Evolutionary conservation across 805 yeast species (phyloP), one percentile per base, ranked within the genome.

Genomic region (Maudiozyma serrabonitensis): DNA sequence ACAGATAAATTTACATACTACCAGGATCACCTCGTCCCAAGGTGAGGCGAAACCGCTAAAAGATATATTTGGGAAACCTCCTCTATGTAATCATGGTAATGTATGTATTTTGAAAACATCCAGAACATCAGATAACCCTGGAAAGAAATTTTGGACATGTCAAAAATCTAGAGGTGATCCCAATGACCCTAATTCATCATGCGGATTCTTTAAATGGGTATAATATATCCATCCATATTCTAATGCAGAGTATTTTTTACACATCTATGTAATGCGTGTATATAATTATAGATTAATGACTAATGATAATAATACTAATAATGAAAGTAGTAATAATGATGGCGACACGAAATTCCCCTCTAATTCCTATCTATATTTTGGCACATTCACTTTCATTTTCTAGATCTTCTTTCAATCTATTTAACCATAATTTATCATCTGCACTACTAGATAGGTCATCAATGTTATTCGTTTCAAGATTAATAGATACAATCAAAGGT

Each of bases 111-210:
- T 79, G 43, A 67, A 74, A 52, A 71, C 78, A 0, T 76, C 80
- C 0, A 70, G 62, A 54, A 73, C 75, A 0, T 48, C 59, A 4
- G 60, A 65, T 25, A 75, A 75, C 50, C 72, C 67, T 38, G 82
- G 82, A 0, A 69, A 66, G 47, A 75, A 72, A 53, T 79, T 79
- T 54, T 79, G 82, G 82, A 69, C 75, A 21, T 79, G 84, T 57
- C 52, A 68, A 0, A 65, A 69, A 51, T 68, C 71, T 2, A 56
- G 61, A 54, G 71, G 71, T 19, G 55, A 53, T 25, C 52, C 55
- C 6, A 53, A 50, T 16, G 59, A 65, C 45, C 32, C 51, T 8
- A 69, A 66, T 12, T 67, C 61, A 45, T 71, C 70, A n/a, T 79
- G 83, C 60, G 78, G 75, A 1, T 77, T 62, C 55, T 79, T 79